These are phyloP conservation scores for Lachnellula willkommii DNA, from an alignment of 2,329 filamentous ascomycete genomes.

Conservation along the genomic window DNA sequence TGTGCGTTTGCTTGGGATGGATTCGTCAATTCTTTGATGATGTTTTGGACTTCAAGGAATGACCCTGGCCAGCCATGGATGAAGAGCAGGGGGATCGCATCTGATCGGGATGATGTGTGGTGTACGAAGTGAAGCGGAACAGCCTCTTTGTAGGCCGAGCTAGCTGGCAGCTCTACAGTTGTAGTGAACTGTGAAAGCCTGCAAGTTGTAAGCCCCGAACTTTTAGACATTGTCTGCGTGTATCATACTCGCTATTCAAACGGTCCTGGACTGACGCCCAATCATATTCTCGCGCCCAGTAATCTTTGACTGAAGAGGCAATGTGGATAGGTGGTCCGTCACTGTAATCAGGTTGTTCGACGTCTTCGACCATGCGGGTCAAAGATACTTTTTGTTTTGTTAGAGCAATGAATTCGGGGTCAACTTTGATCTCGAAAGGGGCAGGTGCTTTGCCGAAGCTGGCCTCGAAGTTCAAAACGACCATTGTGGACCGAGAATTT, in stretches of 20 bases:
- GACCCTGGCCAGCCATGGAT: conserved; percentile 40
- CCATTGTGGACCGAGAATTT: neutral
- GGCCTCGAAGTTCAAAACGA: neutral
- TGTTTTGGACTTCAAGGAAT: conserved; percentile 34
- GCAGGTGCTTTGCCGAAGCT: neutral
- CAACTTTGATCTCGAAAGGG: conserved; percentile 6
- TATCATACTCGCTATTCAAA: conserved; percentile 22
- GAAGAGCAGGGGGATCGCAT: conserved; percentile 39
- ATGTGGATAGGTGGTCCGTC: conserved; percentile 7
- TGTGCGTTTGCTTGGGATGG: conserved; percentile 22
- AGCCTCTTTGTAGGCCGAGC: neutral
- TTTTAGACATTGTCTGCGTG: neutral
- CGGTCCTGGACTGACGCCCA: conserved; percentile 24
- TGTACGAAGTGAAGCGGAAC: conserved; percentile 30
- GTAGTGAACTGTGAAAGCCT: neutral
- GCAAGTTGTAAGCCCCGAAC: neutral
- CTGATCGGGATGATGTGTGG: conserved; percentile 19
- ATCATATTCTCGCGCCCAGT: conserved; percentile 28
- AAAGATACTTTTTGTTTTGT: conserved; percentile 4
- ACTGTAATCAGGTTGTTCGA: conserved; percentile 3
- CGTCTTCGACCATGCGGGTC: conserved; percentile 3
- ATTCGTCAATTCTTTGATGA: conserved; percentile 31
- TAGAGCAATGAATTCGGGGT: conserved; percentile 4
- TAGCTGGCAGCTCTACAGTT: neutral
- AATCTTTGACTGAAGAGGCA: conserved; percentile 11